Conservation (phyloP, 2,329 filamentous ascomycete genomes). For the Dissoconium aciculare region DNA sequence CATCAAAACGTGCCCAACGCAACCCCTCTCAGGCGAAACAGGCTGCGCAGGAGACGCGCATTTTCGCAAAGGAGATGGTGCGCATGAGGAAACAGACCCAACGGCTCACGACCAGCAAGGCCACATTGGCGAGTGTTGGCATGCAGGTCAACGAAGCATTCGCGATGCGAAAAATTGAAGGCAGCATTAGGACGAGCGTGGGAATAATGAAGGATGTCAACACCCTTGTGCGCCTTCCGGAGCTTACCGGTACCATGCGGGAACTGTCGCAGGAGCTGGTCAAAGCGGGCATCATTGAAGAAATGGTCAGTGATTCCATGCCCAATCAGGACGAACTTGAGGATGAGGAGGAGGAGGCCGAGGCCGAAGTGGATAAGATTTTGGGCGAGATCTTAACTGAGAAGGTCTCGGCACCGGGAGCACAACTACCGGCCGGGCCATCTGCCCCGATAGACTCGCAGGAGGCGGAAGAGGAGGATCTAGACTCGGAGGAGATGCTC, state of each 20-base stretch:
- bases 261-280: conserved; percentile 77
- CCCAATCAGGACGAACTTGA: conserved; percentile 59
- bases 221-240: conserved; percentile 64
- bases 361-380: conserved; percentile 80
- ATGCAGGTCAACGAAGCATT: conserved; percentile 98
- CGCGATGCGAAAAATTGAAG: conserved; percentile 88
- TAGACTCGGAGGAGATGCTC: conserved; percentile 78
- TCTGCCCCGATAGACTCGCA: conserved; percentile 38
- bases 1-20: conserved; percentile 64
- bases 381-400: conserved; percentile 82
- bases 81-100: conserved; percentile 60
- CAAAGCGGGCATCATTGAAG: conserved; percentile 92
- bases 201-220: conserved; percentile 98
- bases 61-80: conserved; percentile 78
- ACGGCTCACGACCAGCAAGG: conserved; percentile 72
- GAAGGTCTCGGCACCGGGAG: conserved; percentile 50
- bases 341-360: conserved; percentile 59
- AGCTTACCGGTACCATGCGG: conserved; percentile 77
- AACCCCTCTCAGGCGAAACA: conserved; percentile 67
- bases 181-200: conserved; percentile 69
- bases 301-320: conserved; percentile 81
- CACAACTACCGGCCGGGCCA: conserved; percentile 33
- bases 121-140: conserved; percentile 79
- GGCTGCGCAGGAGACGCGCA: conserved; percentile 67
- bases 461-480: conserved; percentile 52